phyloP scores from a whole-genome alignment of 495 filamentous ascomycete species.

The Cercophora newfieldiana region DNA sequence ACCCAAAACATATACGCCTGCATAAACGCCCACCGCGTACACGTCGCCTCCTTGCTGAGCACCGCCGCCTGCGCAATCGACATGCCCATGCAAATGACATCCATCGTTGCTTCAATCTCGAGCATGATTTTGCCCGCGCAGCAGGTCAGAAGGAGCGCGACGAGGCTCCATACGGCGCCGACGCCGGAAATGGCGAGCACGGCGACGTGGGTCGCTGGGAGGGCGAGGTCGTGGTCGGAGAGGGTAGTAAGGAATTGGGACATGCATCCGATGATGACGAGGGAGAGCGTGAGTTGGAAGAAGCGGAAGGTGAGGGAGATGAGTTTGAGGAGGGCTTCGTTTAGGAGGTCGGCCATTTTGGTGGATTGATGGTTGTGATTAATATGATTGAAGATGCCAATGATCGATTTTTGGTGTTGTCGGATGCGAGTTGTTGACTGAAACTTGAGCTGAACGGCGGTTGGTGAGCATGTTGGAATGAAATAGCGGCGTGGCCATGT shows the following conservation, averaged over 20 bases:
- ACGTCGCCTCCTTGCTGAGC: conserved; percentile 9
- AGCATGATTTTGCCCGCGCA: conserved; percentile 10
- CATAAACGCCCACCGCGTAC: neutral
- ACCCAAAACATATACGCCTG: neutral
- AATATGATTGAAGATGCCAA: no score
- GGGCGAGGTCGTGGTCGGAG: neutral
- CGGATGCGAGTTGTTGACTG: no score
- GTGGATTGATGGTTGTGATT: no score
- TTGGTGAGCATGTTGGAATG: no score
- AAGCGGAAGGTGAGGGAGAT: conserved; percentile 3
- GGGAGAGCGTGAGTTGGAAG: neutral
- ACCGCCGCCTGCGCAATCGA: conserved; percentile 4
- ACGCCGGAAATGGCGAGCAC: conserved; percentile 1
- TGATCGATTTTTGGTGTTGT: no score
- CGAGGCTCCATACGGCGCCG: neutral
- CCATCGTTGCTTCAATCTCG: conserved; percentile 1
- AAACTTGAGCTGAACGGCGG: no score
- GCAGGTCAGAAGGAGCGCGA: conserved; percentile 6
- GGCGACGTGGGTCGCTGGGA: conserved; percentile 1
- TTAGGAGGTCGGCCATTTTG: conserved; percentile 6
- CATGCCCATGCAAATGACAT: neutral
- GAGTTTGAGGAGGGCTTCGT: conserved; percentile 13
- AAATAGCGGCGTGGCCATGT: neutral
- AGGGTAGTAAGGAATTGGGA: conserved; percentile 3
- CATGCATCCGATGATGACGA: conserved; percentile 5